Conservation (phyloP, 192 early-diverging fungal species). For the Oehlia diaphana region DNA sequence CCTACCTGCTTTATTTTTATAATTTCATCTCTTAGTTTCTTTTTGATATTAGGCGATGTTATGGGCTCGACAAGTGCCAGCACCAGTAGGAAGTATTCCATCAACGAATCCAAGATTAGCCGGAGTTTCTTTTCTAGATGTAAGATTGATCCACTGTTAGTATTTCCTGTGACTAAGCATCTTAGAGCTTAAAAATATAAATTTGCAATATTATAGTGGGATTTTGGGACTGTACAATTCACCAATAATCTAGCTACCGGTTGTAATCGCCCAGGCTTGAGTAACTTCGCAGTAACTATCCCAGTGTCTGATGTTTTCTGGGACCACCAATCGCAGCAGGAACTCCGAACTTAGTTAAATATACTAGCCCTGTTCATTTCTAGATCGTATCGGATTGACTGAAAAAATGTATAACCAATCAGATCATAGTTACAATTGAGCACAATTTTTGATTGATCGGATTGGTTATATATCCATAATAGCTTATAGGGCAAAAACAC, state of each 20-base stretch:
- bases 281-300: not conserved
- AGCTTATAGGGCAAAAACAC: too few species aligned
- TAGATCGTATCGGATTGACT: too few species aligned
- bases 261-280: not conserved
- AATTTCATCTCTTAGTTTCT: constrained; percentile 17
- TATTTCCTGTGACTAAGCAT: constrained; percentile 22
- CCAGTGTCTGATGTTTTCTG: constrained; percentile 3
- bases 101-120: not conserved
- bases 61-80: not conserved
- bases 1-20: constrained; percentile 15
- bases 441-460: too few species aligned
- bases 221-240: constrained; percentile 13
- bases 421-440: too few species aligned
- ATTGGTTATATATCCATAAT: too few species aligned
- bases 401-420: too few species aligned
- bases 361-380: too few species aligned
- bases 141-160: constrained; percentile 22
- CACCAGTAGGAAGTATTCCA: not conserved
- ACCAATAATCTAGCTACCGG: not conserved
- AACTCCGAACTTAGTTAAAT: not conserved
- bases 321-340: not conserved
- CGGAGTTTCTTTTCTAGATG: not conserved
- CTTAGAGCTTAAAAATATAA: constrained; percentile 7
- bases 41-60: constrained; percentile 29
- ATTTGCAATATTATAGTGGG: constrained; percentile 17